Evolutionary conservation across 345 rosid species (phyloP).

Genomic region (Noccaea bulbosa): DNA sequence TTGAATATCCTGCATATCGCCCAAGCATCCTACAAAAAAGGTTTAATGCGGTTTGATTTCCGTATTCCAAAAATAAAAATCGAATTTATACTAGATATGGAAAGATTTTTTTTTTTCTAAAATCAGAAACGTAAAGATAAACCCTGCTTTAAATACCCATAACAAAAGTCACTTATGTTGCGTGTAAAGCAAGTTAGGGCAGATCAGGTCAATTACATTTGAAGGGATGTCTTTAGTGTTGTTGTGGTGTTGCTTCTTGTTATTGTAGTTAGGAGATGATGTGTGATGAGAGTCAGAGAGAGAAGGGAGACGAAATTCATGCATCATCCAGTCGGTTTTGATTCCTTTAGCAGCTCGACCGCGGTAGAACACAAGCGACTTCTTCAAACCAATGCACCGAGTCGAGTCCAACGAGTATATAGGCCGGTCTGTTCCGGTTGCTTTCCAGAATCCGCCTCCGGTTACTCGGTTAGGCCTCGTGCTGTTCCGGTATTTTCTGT

Average conservation of each 20-base stretch:
- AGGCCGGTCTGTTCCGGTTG: slow-evolving; percentile 96
- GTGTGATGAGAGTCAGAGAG: slow-evolving; percentile 51
- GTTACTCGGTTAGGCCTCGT: slow-evolving; percentile 92
- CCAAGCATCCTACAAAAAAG: slow-evolving; percentile 74
- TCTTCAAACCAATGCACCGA: slow-evolving; percentile 87
- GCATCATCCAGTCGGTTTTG: slow-evolving; percentile 99
- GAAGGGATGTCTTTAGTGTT: slow-evolving; percentile 60
- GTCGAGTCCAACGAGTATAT: slow-evolving; percentile 76
- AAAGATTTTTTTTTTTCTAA: too few relatives aligned
- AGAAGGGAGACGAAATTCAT: slow-evolving; percentile 93
- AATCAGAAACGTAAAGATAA: neutral
- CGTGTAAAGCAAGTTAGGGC: slow-evolving; percentile 23
- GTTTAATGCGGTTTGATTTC: too few relatives aligned
- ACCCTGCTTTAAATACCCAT: neutral
- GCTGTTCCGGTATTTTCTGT: slow-evolving; percentile 89
- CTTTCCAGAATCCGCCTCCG: slow-evolving; percentile 97
- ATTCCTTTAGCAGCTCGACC: slow-evolving; percentile 94
- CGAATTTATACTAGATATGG: too few relatives aligned
- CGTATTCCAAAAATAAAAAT: too few relatives aligned
- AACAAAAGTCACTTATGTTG: neutral
- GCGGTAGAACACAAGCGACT: slow-evolving; percentile 88
- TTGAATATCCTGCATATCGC: slow-evolving; percentile 97
- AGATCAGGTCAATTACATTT: slow-evolving; percentile 46
- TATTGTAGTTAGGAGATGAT: slow-evolving; percentile 13
- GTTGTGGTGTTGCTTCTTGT: slow-evolving; percentile 35